A percentile compares a stretch with the other conserved stretches of the same genome.
phyloP scores from a whole-genome alignment of 106 monocot species.

The Acorus gramineus region DNA sequence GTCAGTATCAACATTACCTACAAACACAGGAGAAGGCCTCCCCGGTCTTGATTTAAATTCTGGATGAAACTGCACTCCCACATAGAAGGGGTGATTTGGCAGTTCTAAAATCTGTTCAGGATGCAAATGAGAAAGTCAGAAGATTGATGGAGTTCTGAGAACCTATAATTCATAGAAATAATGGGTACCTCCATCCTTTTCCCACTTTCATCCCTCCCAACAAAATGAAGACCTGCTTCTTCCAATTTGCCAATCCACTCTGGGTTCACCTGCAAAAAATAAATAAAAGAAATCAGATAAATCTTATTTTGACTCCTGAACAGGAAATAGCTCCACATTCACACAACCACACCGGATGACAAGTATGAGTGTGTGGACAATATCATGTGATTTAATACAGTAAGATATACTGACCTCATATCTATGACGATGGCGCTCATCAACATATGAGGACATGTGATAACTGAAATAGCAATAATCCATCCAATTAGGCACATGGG shows the following conservation, averaged over 20 bases:
- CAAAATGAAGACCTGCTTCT: constrained; percentile 57
- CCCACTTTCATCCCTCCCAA: constrained; percentile 69
- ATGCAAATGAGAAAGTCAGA: background rate
- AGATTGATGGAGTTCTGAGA: background rate
- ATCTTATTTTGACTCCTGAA: background rate
- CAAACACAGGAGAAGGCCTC: constrained; percentile 57
- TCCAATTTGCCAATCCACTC: constrained; percentile 44
- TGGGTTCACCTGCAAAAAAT: constrained; percentile 54
- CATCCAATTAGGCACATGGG: too few species aligned
- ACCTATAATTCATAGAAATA: background rate
- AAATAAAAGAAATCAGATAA: background rate
- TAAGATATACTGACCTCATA: constrained; percentile 41
- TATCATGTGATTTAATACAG: background rate
- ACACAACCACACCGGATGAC: background rate
- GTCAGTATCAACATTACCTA: constrained; percentile 20
- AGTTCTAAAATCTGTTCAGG: constrained; percentile 57
- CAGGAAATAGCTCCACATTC: background rate
- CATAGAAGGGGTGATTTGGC: constrained; percentile 55
- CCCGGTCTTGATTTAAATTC: constrained; percentile 81
- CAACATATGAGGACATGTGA: constrained; percentile 39
- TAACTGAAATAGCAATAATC: constrained; percentile 48
- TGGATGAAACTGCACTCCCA: constrained; percentile 81
- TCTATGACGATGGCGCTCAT: constrained; percentile 73
- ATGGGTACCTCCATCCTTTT: constrained; percentile 66
- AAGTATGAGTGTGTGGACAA: background rate